A percentile compares a stretch with the other conserved stretches of the same genome.
Conservation (phyloP, 257 asterid genomes). For the Dorcoceras hygrometricum region DNA sequence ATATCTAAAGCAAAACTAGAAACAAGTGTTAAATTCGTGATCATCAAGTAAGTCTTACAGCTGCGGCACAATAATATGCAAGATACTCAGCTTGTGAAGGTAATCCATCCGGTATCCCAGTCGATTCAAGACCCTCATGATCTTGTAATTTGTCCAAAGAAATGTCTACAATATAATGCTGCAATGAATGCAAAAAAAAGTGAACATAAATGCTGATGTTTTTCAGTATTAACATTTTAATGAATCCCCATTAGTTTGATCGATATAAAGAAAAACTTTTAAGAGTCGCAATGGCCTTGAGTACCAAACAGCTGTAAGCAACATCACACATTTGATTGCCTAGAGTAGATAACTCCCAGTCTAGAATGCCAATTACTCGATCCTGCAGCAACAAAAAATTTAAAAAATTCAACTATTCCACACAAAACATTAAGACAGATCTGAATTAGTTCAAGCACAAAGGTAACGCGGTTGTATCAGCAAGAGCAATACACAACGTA, state of each 20-base stretch:
- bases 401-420: not conserved
- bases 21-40: not conserved
- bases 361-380: constrained; percentile 90
- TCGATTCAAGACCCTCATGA: constrained; percentile 56
- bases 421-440: not conserved
- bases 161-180: constrained; percentile 75
- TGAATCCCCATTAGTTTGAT: constrained; percentile 5
- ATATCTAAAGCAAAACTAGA: not conserved
- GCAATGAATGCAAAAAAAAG: constrained; percentile 25
- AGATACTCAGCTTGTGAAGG: constrained; percentile 79
- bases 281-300: constrained; percentile 28
- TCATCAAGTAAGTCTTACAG: constrained; percentile 49
- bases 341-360: constrained; percentile 93
- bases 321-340: constrained; percentile 98
- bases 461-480: not conserved
- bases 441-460: not conserved
- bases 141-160: constrained; percentile 44
- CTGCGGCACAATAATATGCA: constrained; percentile 67
- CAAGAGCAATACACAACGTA: constrained; percentile 1
- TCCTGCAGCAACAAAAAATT: constrained; percentile 59
- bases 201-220: constrained; percentile 18
- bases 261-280: constrained; percentile 2
- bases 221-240: not conserved
- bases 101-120: constrained; percentile 71
- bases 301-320: constrained; percentile 92